Conservation (phyloP, 2,329 filamentous ascomycete genomes). For the Penicillium sclerotiorum region DNA sequence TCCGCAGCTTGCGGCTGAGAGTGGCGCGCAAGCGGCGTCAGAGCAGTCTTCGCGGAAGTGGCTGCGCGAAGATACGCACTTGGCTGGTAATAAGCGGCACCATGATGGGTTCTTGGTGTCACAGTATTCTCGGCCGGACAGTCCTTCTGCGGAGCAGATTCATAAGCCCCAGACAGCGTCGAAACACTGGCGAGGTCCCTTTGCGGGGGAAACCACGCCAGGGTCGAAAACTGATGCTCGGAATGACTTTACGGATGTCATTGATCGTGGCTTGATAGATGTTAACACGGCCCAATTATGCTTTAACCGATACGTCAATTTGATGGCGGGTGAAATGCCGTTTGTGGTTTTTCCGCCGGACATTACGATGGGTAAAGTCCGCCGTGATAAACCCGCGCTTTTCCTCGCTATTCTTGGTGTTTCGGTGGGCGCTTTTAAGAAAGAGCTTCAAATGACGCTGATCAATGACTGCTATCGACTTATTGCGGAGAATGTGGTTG, state of each 20-base stretch:
- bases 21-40: conserved; percentile 27
- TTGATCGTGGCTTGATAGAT: conserved; percentile 55
- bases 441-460: conserved; percentile 63
- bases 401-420: conserved; percentile 61
- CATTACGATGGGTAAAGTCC: conserved; percentile 57
- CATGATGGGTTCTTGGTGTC: conserved; percentile 30
- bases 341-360: conserved; percentile 60
- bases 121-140: conserved; percentile 25
- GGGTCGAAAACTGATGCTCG: conserved; percentile 18
- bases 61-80: conserved; percentile 19
- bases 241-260: conserved; percentile 47
- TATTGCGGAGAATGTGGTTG: conserved; percentile 73
- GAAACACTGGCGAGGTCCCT: conserved; percentile 27
- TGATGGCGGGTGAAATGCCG: conserved; percentile 59
- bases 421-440: conserved; percentile 55
- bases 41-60: conserved; percentile 36
- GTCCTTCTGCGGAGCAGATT: conserved; percentile 24
- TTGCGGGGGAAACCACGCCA: conserved; percentile 15
- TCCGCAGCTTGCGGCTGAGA: conserved; percentile 9
- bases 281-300: conserved; percentile 56
- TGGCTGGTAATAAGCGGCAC: conserved; percentile 35
- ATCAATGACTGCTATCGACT: conserved; percentile 70
- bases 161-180: conserved; percentile 13
- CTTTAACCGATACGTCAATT: conserved; percentile 59
- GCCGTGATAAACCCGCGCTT: conserved; percentile 61